Evolutionary conservation across 345 rosid species (phyloP), one percentile per base, ranked within the genome.

Genomic region (Mangifera indica): DNA sequence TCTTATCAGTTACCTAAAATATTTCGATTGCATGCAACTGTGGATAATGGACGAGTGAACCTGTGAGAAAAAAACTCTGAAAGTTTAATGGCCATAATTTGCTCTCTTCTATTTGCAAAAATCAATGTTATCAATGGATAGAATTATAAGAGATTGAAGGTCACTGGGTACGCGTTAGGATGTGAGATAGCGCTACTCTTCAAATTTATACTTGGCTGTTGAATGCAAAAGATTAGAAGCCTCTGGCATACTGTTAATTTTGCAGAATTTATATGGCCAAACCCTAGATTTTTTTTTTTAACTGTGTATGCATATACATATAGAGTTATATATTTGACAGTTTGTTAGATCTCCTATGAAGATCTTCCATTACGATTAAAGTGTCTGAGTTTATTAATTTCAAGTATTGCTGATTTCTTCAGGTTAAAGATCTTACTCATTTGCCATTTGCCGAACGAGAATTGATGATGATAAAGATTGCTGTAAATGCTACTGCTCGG

Each of bases 391-490:
- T 37, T 63, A 63, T 52, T 15, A 72, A 51, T 72, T 62, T 7
- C 6, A 51, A 29, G 59, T 52, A 5, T 13, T 49, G n/a, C 15
- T 42, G 25, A 48, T 49, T 56, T 11, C 63, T 74, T 66, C 74
- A 89, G 91, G 88, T 84, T 58, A 65, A 48, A 74, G 82, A 89
- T 83, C 83, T 89, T 55, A 89, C 89, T 60, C 84, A 85, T 75
- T 65, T 82, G 78, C 93, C 93, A 71, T 89, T 89, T 78, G 91
- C 89, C 32, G 91, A 87, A 71, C 77, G 93, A 34, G 93, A 89
- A 61, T 74, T 89, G 64, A 87, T 87, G 88, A 75, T 89, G 74
- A 87, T 89, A 56, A 89, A 89, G 84, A 81, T 87, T 66, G 93
- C 91, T 53, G 93, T 84, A 72, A 81, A 81, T 69, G 64, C 89